Base-by-base conservation (phyloP, 1,284 basidiomycete species). In the Apiotrichum porosum region DNA sequence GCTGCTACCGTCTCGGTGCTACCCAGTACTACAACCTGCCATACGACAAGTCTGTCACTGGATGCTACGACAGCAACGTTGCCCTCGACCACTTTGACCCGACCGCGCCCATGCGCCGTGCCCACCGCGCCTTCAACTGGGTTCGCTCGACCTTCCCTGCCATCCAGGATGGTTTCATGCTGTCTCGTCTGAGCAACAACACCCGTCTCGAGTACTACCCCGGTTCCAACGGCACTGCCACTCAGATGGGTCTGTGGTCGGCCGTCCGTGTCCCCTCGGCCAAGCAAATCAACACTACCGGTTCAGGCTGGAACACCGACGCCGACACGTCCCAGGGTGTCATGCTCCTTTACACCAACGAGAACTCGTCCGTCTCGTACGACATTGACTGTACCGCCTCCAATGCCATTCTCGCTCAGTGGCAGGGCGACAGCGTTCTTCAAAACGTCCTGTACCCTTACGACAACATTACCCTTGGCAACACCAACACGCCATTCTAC, bases 11-110 rank as follows among this genome's bases (percentile, higher is more conserved):
- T 45, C 80, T 92, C 32, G 90, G 90, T 24, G 91, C 90, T 5
- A 79, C 82, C 53, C 89, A 93, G 65, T 93, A 90, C 75, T 93
- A 83, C 78, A 86, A 91, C 70, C 86, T 91, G 80, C 85, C 85
- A 2, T 76, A 92, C 54, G 84, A 86, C 51, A 83, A 82, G 60
- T 75, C 85, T 6, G 68, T 88, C 30, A 75, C 87, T 21, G 89
- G 88, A 43, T 94, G 90, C 66, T 63, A 84, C 48, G 88, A 93
- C 65, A 82, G 85, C 59, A 88, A 85, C 86, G 91, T 92, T 67
- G 81, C 85, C 3, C 80, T 91, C 21, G 90, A 94, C 65, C 90
- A 93, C 69, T 92, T 93, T 68, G 90, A 94, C 71, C 88, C 89
- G n/a, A 92, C 89, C 0, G 76, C 83, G 3, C 82, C 85, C 59